Percentiles rank a stretch among this genome's conserved stretches.
phyloP scores from a whole-genome alignment of 139 green algal genomes.

The Bryopsis sp. region DNA sequence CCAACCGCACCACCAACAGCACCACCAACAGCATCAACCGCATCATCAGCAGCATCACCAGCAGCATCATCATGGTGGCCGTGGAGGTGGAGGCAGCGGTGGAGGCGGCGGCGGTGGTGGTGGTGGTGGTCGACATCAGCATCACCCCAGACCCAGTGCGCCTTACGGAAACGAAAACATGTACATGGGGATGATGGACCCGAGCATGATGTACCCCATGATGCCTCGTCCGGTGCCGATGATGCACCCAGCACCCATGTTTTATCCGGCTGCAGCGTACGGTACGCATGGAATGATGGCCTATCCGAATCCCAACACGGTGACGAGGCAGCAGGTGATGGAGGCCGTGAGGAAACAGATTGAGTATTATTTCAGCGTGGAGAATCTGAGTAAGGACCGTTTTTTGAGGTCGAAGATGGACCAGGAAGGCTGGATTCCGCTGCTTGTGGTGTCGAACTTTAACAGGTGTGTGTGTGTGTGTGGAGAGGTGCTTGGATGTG shows the following conservation, averaged over 20 bases:
- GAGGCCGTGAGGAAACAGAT: conserved; percentile 71
- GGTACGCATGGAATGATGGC: conserved; percentile 6
- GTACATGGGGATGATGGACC: neutral
- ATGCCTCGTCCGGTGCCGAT: neutral
- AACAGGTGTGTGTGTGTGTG: conserved; percentile 40
- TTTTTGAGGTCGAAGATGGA: conserved; percentile 95
- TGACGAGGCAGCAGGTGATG: conserved; percentile 25
- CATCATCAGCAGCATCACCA: neutral
- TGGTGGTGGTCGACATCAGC: neutral
- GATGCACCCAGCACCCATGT: neutral
- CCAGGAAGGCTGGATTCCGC: conserved; percentile 75
- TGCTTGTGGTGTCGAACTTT: conserved; percentile 78
- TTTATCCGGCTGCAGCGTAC: neutral
- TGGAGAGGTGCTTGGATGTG: too few species aligned
- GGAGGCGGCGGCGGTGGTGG: neutral
- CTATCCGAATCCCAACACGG: neutral
- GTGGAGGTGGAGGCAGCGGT: neutral
- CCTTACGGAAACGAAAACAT: conserved; percentile 1
- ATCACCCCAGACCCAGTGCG: neutral
- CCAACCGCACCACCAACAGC: neutral
- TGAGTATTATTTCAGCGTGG: conserved; percentile 95
- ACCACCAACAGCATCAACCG: neutral
- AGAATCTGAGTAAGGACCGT: conserved; percentile 88
- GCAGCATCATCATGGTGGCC: neutral
- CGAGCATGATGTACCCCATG: neutral